phyloP scores from a whole-genome alignment of 805 yeast genomes.

The Metschnikowia lunata region DNA sequence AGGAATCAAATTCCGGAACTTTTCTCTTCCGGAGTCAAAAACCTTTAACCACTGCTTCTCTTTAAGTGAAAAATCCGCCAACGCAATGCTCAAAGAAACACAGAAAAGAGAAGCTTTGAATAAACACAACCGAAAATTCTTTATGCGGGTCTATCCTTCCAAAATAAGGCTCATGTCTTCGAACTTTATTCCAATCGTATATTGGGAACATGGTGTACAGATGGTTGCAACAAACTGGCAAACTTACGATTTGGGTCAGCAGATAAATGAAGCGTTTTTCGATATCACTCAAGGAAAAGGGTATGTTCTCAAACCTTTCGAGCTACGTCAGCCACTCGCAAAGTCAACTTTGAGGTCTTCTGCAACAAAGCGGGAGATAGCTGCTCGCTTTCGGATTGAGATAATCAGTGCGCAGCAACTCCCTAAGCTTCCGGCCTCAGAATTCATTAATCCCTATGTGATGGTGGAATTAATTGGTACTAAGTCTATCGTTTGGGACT shows the following conservation, averaged over 20 bases:
- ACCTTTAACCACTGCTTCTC: constrained; percentile 80
- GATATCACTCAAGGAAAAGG: constrained; percentile 59
- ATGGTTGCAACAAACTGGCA: constrained; percentile 99
- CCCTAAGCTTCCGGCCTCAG: constrained; percentile 55
- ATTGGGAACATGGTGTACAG: constrained; percentile 85
- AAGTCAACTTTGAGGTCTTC: constrained; percentile 18
- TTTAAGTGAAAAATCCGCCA: constrained; percentile 68
- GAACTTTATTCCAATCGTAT: constrained; percentile 73
- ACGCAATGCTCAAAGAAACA: constrained; percentile 59
- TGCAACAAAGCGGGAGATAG: not conserved
- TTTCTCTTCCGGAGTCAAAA: constrained; percentile 82
- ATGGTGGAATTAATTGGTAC: constrained; percentile 57
- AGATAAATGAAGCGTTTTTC: constrained; percentile 80
- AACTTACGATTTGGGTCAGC: constrained; percentile 84
- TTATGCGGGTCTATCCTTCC: constrained; percentile 88
- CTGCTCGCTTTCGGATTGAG: constrained; percentile 22
- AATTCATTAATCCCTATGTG: constrained; percentile 54
- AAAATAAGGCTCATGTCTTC: constrained; percentile 69
- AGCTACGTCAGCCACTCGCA: constrained; percentile 34
- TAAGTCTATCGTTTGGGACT: constrained; percentile 21
- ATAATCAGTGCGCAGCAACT: constrained; percentile 82
- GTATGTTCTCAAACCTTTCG: constrained; percentile 70
- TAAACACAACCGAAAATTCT: constrained; percentile 70
- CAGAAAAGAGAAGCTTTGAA: constrained; percentile 51
- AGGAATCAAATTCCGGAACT: constrained; percentile 76